phyloP scores from a whole-genome alignment of 2,329 filamentous ascomycete genomes.

The Fusarium sp. region DNA sequence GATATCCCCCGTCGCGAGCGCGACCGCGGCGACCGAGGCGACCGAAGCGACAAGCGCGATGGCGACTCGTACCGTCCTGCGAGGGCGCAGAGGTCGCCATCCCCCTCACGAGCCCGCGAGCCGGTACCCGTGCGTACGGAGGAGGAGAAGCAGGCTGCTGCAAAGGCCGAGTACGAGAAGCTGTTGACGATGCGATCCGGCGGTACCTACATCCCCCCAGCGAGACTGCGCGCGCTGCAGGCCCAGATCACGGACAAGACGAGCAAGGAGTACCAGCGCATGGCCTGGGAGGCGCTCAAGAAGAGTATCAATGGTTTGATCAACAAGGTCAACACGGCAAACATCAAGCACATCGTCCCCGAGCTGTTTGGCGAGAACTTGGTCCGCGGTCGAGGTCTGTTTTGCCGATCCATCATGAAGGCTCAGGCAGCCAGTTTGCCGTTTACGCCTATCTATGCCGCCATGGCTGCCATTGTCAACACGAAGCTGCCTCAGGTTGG shows the following conservation, averaged over 20 bases:
- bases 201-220: conserved; percentile 96
- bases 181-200: conserved; percentile 92
- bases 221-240: conserved; percentile 89
- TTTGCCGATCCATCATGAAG: conserved; percentile 98
- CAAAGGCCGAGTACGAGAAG: conserved; percentile 94
- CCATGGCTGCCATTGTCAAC: conserved; percentile 96
- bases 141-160: conserved; percentile 87
- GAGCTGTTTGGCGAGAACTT: conserved; percentile 97
- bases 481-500: conserved; percentile 96
- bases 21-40: conserved; percentile 47
- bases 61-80: conserved; percentile 64
- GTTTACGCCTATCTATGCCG: conserved; percentile 96
- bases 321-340: conserved; percentile 98
- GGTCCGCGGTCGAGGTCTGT: conserved; percentile 88
- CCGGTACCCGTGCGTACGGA: conserved; percentile 66
- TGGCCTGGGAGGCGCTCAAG: conserved; percentile 99
- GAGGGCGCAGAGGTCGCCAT: conserved; percentile 43
- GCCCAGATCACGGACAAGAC: conserved; percentile 97
- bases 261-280: conserved; percentile 97
- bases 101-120: conserved; percentile 50
- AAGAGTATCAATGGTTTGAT: conserved; percentile 99
- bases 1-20: conserved; percentile 55
- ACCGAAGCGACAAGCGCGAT: conserved; percentile 53
- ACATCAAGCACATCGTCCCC: conserved; percentile 97
- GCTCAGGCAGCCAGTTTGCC: conserved; percentile 95